Percentiles rank a stretch among this genome's conserved stretches.
Evolutionary conservation across 2,329 filamentous ascomycete species (phyloP).

Genomic region (Hypoxylon sp.): DNA sequence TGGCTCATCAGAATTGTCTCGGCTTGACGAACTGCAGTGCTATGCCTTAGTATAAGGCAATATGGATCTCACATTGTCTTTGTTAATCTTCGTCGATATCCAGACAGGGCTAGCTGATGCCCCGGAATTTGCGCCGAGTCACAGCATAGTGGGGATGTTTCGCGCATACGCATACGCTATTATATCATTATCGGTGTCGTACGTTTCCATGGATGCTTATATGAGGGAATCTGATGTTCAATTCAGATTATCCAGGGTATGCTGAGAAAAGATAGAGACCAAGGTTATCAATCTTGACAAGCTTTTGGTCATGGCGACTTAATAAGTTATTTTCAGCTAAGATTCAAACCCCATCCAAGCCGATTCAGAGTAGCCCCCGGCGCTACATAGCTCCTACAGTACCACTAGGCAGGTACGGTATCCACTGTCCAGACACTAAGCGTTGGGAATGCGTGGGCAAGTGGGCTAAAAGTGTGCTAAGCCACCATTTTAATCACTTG

Average conservation of each 20-base stretch:
- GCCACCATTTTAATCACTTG: constrained; percentile 37
- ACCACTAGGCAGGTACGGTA: constrained; percentile 24
- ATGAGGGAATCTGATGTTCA: constrained; percentile 7
- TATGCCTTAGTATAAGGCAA: constrained; percentile 3
- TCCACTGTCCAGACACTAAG: constrained; percentile 41
- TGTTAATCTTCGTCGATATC: constrained; percentile 18
- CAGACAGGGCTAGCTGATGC: constrained; percentile 22
- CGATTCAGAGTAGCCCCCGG: constrained; percentile 22
- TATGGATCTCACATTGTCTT: constrained; percentile 13
- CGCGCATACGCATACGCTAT: constrained; percentile 29
- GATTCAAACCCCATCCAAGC: constrained; percentile 6
- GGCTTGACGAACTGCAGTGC: not conserved
- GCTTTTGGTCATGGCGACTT: not conserved
- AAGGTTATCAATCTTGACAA: constrained; percentile 5
- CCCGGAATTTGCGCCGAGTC: constrained; percentile 26
- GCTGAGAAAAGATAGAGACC: not conserved
- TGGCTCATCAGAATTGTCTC: constrained; percentile 3
- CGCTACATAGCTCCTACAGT: constrained; percentile 29
- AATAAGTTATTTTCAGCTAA: constrained; percentile 4
- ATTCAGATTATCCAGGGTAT: constrained; percentile 3
- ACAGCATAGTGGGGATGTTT: constrained; percentile 18
- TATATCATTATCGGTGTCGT: constrained; percentile 24
- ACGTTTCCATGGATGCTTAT: constrained; percentile 14
- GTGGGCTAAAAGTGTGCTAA: constrained; percentile 35
- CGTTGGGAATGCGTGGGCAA: constrained; percentile 37